Evolutionary conservation across 305 asterid species (phyloP).

Genomic region (Solanum chacoense): DNA sequence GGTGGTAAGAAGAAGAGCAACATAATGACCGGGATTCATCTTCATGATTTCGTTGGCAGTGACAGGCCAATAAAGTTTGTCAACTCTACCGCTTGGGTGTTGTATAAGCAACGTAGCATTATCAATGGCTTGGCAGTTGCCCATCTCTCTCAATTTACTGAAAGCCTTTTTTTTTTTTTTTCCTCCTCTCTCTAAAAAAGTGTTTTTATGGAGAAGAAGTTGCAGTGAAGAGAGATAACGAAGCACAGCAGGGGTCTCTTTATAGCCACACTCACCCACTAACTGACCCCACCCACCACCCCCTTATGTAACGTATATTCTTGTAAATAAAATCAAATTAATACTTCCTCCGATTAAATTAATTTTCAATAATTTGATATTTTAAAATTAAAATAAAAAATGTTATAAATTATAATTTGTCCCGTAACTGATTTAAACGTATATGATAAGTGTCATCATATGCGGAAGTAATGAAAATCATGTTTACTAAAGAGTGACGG

Average conservation of each 20-base stretch:
- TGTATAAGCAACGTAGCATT: slow-evolving; percentile 57
- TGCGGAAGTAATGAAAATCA: neutral
- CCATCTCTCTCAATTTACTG: slow-evolving; percentile 31
- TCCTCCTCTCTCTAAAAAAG: neutral
- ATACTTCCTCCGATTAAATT: too few species aligned
- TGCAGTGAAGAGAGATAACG: neutral
- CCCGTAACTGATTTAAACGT: neutral
- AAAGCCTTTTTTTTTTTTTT: too few species aligned
- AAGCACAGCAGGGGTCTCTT: neutral
- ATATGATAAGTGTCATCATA: neutral
- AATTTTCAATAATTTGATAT: too few species aligned
- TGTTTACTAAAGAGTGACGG: neutral
- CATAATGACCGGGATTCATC: slow-evolving; percentile 74
- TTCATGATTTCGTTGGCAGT: slow-evolving; percentile 65
- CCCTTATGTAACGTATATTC: neutral
- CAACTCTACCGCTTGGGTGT: slow-evolving; percentile 63
- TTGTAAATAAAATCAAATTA: neutral
- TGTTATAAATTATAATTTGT: too few species aligned
- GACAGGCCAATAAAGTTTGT: slow-evolving; percentile 40
- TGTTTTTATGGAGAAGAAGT: neutral
- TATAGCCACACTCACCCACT: neutral
- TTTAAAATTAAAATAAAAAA: too few species aligned
- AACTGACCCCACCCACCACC: neutral
- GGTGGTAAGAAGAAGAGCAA: slow-evolving; percentile 90
- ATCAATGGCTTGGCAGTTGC: slow-evolving; percentile 91